Evolutionary conservation across 1,284 basidiomycete genomes (phyloP).

Genomic region (Ceratorhiza oryzae-sativae): DNA sequence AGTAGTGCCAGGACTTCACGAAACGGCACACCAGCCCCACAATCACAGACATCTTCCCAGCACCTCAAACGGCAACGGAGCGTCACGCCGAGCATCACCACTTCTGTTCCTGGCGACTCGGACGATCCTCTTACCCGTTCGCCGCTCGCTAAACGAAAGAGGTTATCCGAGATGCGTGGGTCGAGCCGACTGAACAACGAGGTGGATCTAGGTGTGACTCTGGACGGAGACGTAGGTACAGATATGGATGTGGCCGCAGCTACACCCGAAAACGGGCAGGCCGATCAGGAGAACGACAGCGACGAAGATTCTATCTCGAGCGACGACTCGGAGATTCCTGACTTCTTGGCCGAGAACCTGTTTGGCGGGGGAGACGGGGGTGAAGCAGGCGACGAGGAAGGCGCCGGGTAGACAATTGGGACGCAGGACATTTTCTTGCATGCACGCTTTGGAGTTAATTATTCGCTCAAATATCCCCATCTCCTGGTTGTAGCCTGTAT

Average conservation of each 20-base stretch:
- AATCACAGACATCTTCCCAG: conserved; percentile 41
- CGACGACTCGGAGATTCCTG: conserved; percentile 22
- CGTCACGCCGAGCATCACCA: conserved; percentile 67
- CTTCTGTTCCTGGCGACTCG: conserved; percentile 51
- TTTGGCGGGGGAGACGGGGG: conserved; percentile 4
- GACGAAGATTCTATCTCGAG: conserved; percentile 31
- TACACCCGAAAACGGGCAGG: conserved; percentile 15
- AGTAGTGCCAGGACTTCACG: conserved; percentile 12
- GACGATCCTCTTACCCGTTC: conserved; percentile 56
- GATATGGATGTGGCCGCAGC: neutral
- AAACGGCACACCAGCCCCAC: conserved; percentile 59
- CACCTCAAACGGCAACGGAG: conserved; percentile 75
- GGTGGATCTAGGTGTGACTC: neutral
- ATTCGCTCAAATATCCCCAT: conserved; percentile 33
- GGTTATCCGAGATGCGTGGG: conserved; percentile 57
- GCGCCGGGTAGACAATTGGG: neutral
- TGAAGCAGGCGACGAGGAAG: neutral
- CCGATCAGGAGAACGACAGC: neutral
- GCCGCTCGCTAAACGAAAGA: conserved; percentile 78
- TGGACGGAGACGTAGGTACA: neutral
- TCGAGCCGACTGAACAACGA: conserved; percentile 21
- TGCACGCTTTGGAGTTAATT: conserved; percentile 12
- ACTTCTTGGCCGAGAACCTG: conserved; percentile 33
- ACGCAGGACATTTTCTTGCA: neutral
- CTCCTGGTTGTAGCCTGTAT: neutral